These are phyloP conservation scores for Lecanoromycetidae sp. DNA, from an alignment of 2,329 filamentous ascomycete genomes.

Conservation along the genomic window DNA sequence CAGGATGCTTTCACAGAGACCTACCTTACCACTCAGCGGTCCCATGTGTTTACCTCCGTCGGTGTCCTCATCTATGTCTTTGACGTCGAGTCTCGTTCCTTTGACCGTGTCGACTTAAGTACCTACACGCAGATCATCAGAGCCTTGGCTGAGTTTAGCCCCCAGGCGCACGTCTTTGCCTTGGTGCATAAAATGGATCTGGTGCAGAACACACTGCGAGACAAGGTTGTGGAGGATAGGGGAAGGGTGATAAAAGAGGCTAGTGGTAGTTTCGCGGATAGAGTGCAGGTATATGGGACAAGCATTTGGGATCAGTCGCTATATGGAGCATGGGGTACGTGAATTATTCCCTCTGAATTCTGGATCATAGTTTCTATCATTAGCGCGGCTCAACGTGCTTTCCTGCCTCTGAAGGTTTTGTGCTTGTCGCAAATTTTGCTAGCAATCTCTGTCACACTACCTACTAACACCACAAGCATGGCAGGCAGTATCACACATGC, in stretches of 20 bases:
- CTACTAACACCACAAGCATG: no score
- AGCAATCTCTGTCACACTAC: no score
- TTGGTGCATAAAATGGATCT: constrained; percentile 99
- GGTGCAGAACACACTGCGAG: constrained; percentile 66
- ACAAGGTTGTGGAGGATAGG: constrained; percentile 73
- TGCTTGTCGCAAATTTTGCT: no score
- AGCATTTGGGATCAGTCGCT: constrained; percentile 98
- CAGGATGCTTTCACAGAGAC: constrained; percentile 99
- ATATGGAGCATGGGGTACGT: constrained; percentile 98
- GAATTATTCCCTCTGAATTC: no score
- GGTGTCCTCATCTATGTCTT: constrained; percentile 98
- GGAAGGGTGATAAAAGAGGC: constrained; percentile 64
- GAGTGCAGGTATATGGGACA: constrained; percentile 76
- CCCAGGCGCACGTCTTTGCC: constrained; percentile 73
- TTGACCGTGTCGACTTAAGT: constrained; percentile 69
- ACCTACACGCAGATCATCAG: constrained; percentile 86
- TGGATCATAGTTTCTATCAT: no score
- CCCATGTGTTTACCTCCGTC: constrained; percentile 93
- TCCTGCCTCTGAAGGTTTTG: no score
- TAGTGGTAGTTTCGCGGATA: constrained; percentile 52
- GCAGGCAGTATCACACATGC: constrained; percentile 96
- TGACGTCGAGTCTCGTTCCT: constrained; percentile 91
- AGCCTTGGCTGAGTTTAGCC: constrained; percentile 76
- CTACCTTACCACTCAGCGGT: constrained; percentile 87
- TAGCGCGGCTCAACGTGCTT: no score